These are phyloP conservation scores for Jaminaea rosea DNA, from an alignment of 1,284 basidiomycete species.

Conservation along the genomic window DNA sequence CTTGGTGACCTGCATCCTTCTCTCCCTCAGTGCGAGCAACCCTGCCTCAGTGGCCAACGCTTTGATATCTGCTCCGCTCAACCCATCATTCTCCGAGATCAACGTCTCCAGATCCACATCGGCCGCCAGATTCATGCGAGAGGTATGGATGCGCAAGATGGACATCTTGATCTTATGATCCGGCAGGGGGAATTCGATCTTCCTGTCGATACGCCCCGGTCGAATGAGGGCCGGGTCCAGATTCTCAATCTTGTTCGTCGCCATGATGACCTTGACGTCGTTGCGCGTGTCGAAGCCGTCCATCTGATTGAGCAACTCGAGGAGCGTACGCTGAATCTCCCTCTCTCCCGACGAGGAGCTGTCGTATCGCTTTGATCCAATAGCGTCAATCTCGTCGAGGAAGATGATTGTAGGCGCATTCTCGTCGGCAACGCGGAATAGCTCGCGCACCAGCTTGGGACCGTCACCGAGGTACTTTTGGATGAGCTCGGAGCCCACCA, in stretches of 20 bases:
- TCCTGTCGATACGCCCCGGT: conserved; percentile 97
- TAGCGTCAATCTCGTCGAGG: conserved; percentile 51
- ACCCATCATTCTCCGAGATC: conserved; percentile 89
- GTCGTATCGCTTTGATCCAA: conserved; percentile 52
- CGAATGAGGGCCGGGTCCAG: conserved; percentile 94
- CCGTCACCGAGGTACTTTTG: conserved; percentile 98
- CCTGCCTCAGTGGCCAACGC: conserved; percentile 68
- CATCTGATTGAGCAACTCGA: conserved; percentile 59
- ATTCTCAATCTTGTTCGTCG: conserved; percentile 85
- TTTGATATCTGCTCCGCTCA: conserved; percentile 96
- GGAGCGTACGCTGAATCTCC: conserved; percentile 50
- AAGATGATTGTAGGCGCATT: conserved; percentile 51
- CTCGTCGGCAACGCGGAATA: conserved; percentile 51
- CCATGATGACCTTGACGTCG: conserved; percentile 83
- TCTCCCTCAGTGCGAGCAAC: conserved; percentile 81
- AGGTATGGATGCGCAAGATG: conserved; percentile 60
- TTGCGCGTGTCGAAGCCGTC: conserved; percentile 99
- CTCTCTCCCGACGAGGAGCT: conserved; percentile 51
- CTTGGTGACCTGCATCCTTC: conserved; percentile 94
- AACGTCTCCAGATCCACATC: conserved; percentile 97
- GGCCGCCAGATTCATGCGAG: conserved; percentile 80
- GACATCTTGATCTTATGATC: conserved; percentile 47
- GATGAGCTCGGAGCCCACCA: conserved; percentile 95
- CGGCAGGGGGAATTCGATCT: conserved; percentile 58
- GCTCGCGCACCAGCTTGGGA: conserved; percentile 51